Percentiles rank a stretch among this genome's conserved stretches.
Conservation (phyloP, 2,329 filamentous ascomycete species). For the Fusarium domesticum region DNA sequence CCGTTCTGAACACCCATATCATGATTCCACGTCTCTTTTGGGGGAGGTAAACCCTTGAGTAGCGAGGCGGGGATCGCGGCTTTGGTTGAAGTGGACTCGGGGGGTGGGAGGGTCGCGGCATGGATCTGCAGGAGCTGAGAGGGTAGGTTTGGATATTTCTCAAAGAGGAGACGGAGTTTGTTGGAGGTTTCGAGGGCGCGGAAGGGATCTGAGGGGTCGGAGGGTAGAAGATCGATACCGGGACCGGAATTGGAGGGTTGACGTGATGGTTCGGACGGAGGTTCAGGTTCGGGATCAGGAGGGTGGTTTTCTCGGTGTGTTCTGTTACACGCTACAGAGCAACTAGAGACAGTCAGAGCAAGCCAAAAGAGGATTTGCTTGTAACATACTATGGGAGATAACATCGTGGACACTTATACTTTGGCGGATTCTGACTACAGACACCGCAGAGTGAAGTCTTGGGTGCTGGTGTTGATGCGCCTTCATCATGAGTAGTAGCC, state of each 20-base stretch:
- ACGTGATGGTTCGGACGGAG: constrained; percentile 16
- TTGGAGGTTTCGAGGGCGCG: constrained; percentile 49
- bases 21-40: constrained; percentile 51
- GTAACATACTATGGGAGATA: constrained; percentile 54
- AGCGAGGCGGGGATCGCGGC: constrained; percentile 34
- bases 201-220: constrained; percentile 44
- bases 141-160: constrained; percentile 49
- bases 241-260: constrained; percentile 3
- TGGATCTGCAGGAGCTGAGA: constrained; percentile 48
- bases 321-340: constrained; percentile 57
- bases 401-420: constrained; percentile 64
- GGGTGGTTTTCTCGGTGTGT: constrained; percentile 50
- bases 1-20: constrained; percentile 58
- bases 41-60: constrained; percentile 33
- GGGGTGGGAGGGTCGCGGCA: constrained; percentile 48
- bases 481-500: not conserved
- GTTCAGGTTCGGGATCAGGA: constrained; percentile 35
- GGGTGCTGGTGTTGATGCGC: constrained; percentile 4
- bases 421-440: constrained; percentile 49
- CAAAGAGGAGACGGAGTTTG: constrained; percentile 50
- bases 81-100: constrained; percentile 23
- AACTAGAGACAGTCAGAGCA: constrained; percentile 39
- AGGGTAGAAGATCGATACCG: not conserved
- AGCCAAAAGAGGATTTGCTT: not conserved
- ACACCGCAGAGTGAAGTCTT: constrained; percentile 44